A percentile compares a stretch with the other conserved stretches of the same genome.
phyloP scores from a whole-genome alignment of 1,284 basidiomycete species.

The Cryptococcus hybrid region DNA sequence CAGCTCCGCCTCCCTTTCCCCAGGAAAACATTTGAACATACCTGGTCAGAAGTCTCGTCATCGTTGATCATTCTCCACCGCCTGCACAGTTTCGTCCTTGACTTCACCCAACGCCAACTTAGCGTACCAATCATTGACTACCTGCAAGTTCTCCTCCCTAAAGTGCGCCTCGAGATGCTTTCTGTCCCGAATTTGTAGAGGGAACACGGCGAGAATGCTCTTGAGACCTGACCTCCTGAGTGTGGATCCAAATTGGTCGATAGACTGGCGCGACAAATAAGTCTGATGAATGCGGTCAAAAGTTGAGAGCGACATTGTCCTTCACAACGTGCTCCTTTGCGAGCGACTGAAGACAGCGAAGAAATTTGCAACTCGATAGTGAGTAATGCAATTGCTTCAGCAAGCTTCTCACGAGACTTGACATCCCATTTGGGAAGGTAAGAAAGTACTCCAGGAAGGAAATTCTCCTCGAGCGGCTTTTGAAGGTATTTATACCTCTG shows the following conservation, averaged over 20 bases:
- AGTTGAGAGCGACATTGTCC: constrained; percentile 75
- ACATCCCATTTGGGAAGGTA: constrained; percentile 79
- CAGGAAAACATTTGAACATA: constrained; percentile 43
- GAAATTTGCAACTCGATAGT: constrained; percentile 76
- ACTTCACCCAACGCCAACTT: constrained; percentile 76
- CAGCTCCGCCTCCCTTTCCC: background rate
- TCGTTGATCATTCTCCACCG: constrained; percentile 60
- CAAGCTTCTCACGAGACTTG: constrained; percentile 75
- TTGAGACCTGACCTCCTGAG: constrained; percentile 82
- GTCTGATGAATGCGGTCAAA: constrained; percentile 78
- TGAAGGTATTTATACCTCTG: constrained; percentile 99
- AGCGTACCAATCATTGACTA: constrained; percentile 86
- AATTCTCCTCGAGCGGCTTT: constrained; percentile 83
- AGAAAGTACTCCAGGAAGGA: constrained; percentile 80
- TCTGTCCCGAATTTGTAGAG: constrained; percentile 70
- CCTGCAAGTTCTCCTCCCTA: constrained; percentile 69
- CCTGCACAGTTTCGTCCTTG: constrained; percentile 64
- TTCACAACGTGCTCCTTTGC: constrained; percentile 94
- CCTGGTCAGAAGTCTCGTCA: constrained; percentile 62
- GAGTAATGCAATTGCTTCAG: constrained; percentile 74
- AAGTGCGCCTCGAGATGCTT: constrained; percentile 80
- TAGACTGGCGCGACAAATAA: constrained; percentile 73
- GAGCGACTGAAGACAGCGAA: constrained; percentile 72
- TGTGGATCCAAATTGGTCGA: constrained; percentile 75
- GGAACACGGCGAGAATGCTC: constrained; percentile 85